These are phyloP conservation scores for Lagenidium giganteum DNA, from an alignment of 352 stramenopile genomes.

Conservation along the genomic window DNA sequence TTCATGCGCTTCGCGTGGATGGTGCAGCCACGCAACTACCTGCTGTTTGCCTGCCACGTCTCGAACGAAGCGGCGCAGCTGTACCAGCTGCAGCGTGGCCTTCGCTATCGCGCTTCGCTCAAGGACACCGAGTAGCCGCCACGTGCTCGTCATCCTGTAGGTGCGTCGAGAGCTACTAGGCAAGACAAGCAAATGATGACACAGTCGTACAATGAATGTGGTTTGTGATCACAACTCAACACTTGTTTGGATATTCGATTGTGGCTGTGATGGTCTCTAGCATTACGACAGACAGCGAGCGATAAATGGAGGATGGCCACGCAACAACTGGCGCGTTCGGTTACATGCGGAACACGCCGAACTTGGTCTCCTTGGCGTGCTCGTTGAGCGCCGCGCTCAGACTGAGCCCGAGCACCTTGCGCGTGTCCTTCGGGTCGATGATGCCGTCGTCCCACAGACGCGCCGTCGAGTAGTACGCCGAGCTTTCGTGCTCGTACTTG, in stretches of 20 bases:
- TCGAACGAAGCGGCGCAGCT: slow-evolving; percentile 83
- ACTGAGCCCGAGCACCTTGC: slow-evolving; percentile 78
- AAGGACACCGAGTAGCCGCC: no score
- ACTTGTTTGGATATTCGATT: no score
- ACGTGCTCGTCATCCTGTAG: no score
- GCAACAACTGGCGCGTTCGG: neutral
- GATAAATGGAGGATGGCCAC: no score
- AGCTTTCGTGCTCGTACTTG: slow-evolving; percentile 95
- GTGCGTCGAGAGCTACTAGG: no score
- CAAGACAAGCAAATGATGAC: no score
- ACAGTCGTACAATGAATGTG: no score
- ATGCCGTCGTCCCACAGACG: slow-evolving; percentile 98
- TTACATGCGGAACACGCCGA: slow-evolving; percentile 97
- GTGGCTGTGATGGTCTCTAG: no score
- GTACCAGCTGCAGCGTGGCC: slow-evolving; percentile 68
- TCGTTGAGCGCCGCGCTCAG: slow-evolving; percentile 72
- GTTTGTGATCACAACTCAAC: no score
- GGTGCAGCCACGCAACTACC: slow-evolving; percentile 85
- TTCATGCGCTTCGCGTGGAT: slow-evolving; percentile 90
- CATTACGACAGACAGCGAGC: neutral
- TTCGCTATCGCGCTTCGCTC: no score
- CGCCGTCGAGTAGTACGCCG: slow-evolving; percentile 93
- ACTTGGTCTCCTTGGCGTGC: slow-evolving; percentile 82
- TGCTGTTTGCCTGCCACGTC: slow-evolving; percentile 77
- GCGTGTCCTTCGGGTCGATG: slow-evolving; percentile 95